These are phyloP conservation scores for Spathaspora sp. DNA, from an alignment of 805 yeast genomes.

Conservation along the genomic window DNA sequence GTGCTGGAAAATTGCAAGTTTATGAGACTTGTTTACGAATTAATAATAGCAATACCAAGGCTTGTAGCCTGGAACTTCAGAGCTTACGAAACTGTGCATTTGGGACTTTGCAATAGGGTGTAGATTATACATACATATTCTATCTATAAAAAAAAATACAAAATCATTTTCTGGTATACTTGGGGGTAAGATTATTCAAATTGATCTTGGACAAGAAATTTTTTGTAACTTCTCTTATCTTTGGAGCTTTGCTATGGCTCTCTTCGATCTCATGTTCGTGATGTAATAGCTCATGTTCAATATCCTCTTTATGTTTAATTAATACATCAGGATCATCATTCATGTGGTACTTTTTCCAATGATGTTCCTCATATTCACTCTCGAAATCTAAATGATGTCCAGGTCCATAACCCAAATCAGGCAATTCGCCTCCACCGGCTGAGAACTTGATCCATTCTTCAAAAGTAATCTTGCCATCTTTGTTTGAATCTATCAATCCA, in stretches of 20 bases:
- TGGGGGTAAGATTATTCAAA: constrained; percentile 27
- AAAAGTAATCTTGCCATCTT: constrained; percentile 59
- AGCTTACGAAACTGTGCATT: constrained; percentile 66
- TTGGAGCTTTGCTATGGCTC: constrained; percentile 27
- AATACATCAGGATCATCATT: constrained; percentile 80
- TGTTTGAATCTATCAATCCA: constrained; percentile 58
- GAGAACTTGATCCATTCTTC: constrained; percentile 70
- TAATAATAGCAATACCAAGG: constrained; percentile 40
- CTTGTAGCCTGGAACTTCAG: constrained; percentile 52
- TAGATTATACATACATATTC: not conserved
- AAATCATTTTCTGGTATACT: constrained; percentile 9
- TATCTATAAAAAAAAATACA: too few species aligned
- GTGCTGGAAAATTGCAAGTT: constrained; percentile 53
- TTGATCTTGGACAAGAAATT: constrained; percentile 26
- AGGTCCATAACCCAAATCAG: constrained; percentile 90
- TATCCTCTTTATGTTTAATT: constrained; percentile 80
- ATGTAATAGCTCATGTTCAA: constrained; percentile 80
- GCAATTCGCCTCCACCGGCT: constrained; percentile 65
- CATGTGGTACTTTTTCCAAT: constrained; percentile 80
- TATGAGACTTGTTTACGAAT: constrained; percentile 64
- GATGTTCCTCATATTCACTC: constrained; percentile 89
- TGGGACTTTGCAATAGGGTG: constrained; percentile 16
- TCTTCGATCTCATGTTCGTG: constrained; percentile 84
- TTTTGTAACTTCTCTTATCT: constrained; percentile 26
- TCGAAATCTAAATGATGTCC: constrained; percentile 96